Evolutionary conservation across 1,284 basidiomycete species (phyloP).

Genomic region (Trametes polyzona): DNA sequence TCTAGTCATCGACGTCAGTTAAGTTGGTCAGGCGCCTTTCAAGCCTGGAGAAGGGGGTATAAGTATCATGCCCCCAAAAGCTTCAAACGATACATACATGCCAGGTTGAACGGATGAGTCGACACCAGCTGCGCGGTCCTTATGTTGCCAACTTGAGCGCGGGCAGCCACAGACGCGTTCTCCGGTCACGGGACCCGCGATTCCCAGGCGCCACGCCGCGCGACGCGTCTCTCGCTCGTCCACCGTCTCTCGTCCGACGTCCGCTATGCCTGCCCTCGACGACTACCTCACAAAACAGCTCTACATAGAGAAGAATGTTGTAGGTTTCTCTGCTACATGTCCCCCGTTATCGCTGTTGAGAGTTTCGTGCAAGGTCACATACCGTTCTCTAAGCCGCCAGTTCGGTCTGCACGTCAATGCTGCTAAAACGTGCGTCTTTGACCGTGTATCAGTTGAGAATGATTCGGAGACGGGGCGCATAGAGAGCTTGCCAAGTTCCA

Average conservation of each 20-base stretch:
- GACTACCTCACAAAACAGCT: constrained; percentile 69
- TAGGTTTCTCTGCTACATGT: constrained; percentile 37
- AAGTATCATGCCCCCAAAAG: not conserved
- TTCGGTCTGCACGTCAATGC: constrained; percentile 70
- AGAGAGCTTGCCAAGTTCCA: constrained; percentile 69
- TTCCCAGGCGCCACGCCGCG: not conserved
- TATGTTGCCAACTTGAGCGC: too few relatives aligned
- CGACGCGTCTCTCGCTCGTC: constrained; percentile 8
- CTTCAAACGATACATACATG: not conserved
- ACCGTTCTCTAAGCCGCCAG: constrained; percentile 69
- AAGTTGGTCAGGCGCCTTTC: too few relatives aligned
- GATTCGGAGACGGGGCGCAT: too few relatives aligned
- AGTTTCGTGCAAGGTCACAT: constrained; percentile 61
- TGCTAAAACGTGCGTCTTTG: constrained; percentile 72
- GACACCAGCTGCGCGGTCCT: too few relatives aligned
- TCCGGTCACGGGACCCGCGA: constrained; percentile 20
- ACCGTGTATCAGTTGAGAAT: too few relatives aligned
- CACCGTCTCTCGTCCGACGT: not conserved
- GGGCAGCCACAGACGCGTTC: constrained; percentile 28
- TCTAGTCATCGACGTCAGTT: too few relatives aligned
- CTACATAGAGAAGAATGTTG: constrained; percentile 63
- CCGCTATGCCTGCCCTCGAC: constrained; percentile 48
- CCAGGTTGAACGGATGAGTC: too few relatives aligned
- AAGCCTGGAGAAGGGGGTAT: too few relatives aligned
- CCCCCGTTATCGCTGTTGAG: not conserved